These are phyloP conservation scores for Didymella pomorum DNA, from an alignment of 2,329 filamentous ascomycete species.

Conservation along the genomic window DNA sequence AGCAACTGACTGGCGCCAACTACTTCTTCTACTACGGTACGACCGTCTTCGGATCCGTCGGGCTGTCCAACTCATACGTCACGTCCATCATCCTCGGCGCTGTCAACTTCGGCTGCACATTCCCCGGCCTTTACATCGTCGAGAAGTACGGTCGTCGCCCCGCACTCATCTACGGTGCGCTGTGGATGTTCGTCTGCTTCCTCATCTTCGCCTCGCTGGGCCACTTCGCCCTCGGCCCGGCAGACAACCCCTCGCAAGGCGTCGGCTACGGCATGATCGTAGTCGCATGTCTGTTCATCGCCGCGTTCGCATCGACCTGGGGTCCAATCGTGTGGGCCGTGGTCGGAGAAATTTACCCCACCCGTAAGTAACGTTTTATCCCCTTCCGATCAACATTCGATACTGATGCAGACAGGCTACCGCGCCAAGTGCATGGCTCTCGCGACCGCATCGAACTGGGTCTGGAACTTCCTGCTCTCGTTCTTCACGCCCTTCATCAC, in stretches of 20 bases:
- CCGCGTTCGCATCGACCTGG: slow-evolving; percentile 73
- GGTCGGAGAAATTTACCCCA: slow-evolving; percentile 71
- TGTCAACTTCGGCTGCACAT: slow-evolving; percentile 59
- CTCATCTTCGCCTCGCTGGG: slow-evolving; percentile 60
- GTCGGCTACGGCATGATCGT: slow-evolving; percentile 70
- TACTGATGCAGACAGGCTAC: too few relatives aligned
- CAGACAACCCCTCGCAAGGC: slow-evolving; percentile 46
- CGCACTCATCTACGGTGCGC: slow-evolving; percentile 54
- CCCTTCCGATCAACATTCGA: background rate
- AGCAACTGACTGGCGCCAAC: slow-evolving; percentile 74
- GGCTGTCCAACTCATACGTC: slow-evolving; percentile 55
- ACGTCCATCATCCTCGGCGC: slow-evolving; percentile 59
- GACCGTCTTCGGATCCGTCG: slow-evolving; percentile 54
- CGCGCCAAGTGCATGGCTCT: slow-evolving; percentile 56
- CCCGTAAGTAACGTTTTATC: slow-evolving; percentile 33
- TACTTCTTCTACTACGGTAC: slow-evolving; percentile 63
- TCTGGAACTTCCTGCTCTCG: slow-evolving; percentile 55
- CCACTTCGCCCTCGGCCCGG: slow-evolving; percentile 53
- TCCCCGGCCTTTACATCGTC: slow-evolving; percentile 58
- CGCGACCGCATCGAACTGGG: slow-evolving; percentile 56
- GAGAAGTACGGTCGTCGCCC: slow-evolving; percentile 57
- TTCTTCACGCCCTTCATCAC: slow-evolving; percentile 87
- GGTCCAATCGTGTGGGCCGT: slow-evolving; percentile 76
- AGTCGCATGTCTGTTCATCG: slow-evolving; percentile 73
- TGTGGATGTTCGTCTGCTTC: slow-evolving; percentile 67